Conservation (phyloP, 2,329 filamentous ascomycete genomes). For the Aspergillus texensis region DNA sequence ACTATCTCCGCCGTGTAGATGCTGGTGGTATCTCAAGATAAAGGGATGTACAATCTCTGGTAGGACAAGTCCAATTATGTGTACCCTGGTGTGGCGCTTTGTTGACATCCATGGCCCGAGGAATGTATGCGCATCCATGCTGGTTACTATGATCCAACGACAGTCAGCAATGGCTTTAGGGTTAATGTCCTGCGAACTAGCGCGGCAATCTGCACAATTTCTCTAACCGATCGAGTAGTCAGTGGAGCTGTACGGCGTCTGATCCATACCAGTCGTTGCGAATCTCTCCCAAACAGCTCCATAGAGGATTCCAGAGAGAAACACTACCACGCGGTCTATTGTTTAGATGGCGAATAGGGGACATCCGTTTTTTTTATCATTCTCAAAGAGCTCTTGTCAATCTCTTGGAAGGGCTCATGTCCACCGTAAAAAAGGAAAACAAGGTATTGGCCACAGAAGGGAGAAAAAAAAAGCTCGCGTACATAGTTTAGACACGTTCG, state of each 20-base stretch:
- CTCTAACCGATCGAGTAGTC: neutral
- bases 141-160: neutral
- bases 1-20: neutral
- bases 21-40: neutral
- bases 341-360: neutral
- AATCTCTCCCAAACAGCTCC: no score
- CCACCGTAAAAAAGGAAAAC: neutral
- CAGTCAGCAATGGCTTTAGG: neutral
- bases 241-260: neutral
- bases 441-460: neutral
- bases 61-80: neutral
- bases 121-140: neutral
- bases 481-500: neutral
- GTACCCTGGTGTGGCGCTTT: neutral
- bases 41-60: neutral
- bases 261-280: constrained; percentile 1
- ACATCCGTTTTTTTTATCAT: neutral
- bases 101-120: neutral
- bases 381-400: neutral
- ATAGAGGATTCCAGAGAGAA: constrained; percentile 1
- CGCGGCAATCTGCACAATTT: neutral
- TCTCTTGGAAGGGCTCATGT: neutral
- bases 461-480: neutral
- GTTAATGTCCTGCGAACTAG: neutral
- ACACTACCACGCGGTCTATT: neutral